Base-by-base conservation (phyloP, 139 green algal genomes). In the Chlamydomonas schloesseri region DNA sequence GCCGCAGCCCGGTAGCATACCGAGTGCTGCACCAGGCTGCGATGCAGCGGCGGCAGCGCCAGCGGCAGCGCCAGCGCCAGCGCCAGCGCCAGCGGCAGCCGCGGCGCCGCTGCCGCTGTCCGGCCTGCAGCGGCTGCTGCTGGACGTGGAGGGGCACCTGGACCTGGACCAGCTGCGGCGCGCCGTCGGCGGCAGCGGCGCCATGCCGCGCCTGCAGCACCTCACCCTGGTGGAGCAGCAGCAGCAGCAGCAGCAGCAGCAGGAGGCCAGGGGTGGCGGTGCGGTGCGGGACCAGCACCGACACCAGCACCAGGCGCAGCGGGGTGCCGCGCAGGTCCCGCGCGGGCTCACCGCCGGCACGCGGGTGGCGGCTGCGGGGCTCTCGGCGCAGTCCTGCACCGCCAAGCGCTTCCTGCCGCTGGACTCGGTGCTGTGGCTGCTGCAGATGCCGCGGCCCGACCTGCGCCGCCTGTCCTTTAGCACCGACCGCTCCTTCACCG, bases 161-260 rank as follows among this genome's bases (percentile, higher is more conserved):
- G 36, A 73, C 26, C 34, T 83, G 24, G 37, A 23, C 13, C 20
- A 8, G 28, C 28, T 83, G 60, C 60, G 37, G 42, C 34, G 26
- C 3, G 37, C 60, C 36, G 2, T 83, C 60, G 76, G 34, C 60
- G 76, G 34, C 64, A 3, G 64, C n/a, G 34, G 13, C 5, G 47
- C 24, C 17, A 28, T 73, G 37, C 58, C 58, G 60, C 76, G n/a
- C 17, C 76, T 83, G 28, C 60, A 37, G 33, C 60, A 83, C 34
- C 60, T 83, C 15, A 55, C 60, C 11, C 36, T 83, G 21, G 36
- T 73, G 76, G 76, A 83, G 60, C 76, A 73, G 73, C 75, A 33
- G 62, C 62, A n/a, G 62, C 62, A 34, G 62, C 62, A 11, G 62
- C 62, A 69, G 11, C 62, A 34, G 62, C 62, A 69, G 17, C 62